Evolutionary conservation across 352 stramenopile genomes (phyloP).

Genomic region (Elongisporangium anandrum): DNA sequence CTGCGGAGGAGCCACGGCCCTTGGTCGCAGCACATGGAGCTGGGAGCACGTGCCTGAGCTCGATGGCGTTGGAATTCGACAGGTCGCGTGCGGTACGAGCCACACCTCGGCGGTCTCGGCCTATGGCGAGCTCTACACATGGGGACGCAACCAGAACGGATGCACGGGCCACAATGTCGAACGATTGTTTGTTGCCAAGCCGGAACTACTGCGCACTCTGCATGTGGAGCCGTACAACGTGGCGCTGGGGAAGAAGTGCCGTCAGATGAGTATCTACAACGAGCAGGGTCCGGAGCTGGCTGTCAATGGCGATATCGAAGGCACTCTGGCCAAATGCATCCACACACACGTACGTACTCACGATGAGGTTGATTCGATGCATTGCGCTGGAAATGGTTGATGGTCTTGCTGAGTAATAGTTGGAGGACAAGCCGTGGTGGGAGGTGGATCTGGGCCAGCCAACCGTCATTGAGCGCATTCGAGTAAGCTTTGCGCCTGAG

Average conservation of each 20-base stretch:
- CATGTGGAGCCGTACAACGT: conserved; percentile 90
- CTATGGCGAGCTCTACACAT: conserved; percentile 90
- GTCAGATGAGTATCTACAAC: conserved; percentile 91
- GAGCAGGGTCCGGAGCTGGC: conserved; percentile 74
- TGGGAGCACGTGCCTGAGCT: conserved; percentile 77
- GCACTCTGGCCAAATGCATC: conserved; percentile 65
- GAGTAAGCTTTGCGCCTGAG: conserved; percentile 24
- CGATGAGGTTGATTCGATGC: neutral
- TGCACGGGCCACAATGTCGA: conserved; percentile 84
- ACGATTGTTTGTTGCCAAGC: conserved; percentile 67
- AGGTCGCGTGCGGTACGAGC: conserved; percentile 83
- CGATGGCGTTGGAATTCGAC: conserved; percentile 37
- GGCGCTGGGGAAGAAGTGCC: conserved; percentile 62
- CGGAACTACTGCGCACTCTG: conserved; percentile 70
- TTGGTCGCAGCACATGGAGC: conserved; percentile 63
- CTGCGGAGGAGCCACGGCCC: conserved; percentile 76
- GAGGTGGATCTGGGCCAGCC: conserved; percentile 88
- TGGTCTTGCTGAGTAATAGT: conserved; percentile 14
- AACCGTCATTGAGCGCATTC: conserved; percentile 73
- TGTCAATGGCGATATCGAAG: conserved; percentile 77
- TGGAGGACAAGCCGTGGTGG: conserved; percentile 92
- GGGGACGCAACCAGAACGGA: conserved; percentile 87
- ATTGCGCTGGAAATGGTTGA: neutral
- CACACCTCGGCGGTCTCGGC: conserved; percentile 89
- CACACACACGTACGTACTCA: conserved; percentile 76